Base-by-base conservation (phyloP, 768 basidiomycete genomes). In the Aureoboletus auriporus region DNA sequence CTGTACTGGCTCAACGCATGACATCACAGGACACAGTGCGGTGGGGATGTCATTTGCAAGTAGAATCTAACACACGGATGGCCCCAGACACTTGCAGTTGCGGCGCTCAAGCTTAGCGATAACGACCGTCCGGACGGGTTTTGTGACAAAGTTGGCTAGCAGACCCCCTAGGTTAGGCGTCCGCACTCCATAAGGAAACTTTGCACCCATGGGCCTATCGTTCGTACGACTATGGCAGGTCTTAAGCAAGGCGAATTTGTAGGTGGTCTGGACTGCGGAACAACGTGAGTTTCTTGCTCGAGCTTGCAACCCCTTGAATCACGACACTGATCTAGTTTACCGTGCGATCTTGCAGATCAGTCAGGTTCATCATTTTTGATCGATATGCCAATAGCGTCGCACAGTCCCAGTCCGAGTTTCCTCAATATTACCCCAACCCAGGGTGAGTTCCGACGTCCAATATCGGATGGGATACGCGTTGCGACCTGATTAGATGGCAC, bases 221-320 rank as follows among this genome's bases (percentile, higher is more conserved):
- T 42, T 51, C 23, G 1, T 36, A 23, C 4, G 23, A 40, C 50
- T 8, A 31, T 76, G 73, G 39, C 61, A 13, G 40, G 44, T 39
- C 69, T 75, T 44, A 83, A 79, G 59, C 77, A 80, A 58, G 84
- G 83, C 50, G 84, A 93, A 63, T 93, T 95, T 66, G 84, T 96
- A 38, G 93, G 91, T 47, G 90, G 91, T 42, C 75, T 96, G 51
- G 93, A 96, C 68, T 95, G 93, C 62, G 93, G 93, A 35, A 96
- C 93, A 42, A 96, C 93, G 92, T 93, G 59, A 64, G 89, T 71
- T 30, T 44, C 28, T 28, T 33, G 35, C 17, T 48, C 20, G n/a
- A n/a, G 37, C 27, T 23, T 30, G 13, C 47, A 14, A n/a, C 33
- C 27, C 40, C 8, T 9, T 13, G 14, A 13, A 23, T 26, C 6